Base-by-base conservation (phyloP, 2,329 filamentous ascomycete genomes). In the Uncinocarpus reesii region DNA sequence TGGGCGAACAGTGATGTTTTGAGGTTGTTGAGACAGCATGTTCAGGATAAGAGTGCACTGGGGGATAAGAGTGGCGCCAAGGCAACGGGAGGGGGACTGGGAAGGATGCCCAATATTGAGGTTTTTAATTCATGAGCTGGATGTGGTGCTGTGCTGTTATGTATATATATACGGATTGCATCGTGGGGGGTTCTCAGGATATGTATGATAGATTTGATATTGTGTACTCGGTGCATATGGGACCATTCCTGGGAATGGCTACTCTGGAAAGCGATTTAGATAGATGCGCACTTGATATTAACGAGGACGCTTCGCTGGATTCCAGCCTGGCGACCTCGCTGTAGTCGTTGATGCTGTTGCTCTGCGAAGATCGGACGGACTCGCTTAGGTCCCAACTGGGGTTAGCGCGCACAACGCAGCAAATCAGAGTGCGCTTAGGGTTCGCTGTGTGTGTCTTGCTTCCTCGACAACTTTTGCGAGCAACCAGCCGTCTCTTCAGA, bases 1-100 rank as follows among this genome's bases (percentile, higher is more conserved):
- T 98, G 92, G 92, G 79, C 76, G 67, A 80, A 83, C 53, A 93
- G 85, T 56, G 82, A 89, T 70, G 79, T 95, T 47, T 69, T 98
- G 58, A 65, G 65, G 21, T 69, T 92, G 73, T 65, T 98, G 64
- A 76, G 90, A 63, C 73, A 77, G 58, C 92, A 98, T 71, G 92
- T 96, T 23, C 77, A 79, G 58, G 73, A 78, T 53, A 75, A 79
- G 58, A 85, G 81, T 59, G 81, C 81, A 18, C 57, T 54, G 36
- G 66, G 65, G 3, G 66, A 64, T 48, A 61, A 68, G 46, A 47
- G 45, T 28, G 61, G 62, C 31, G 65, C 62, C 4, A 68, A 66
- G 47, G 62, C 67, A 37, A 64, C 57, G 1, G 63, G 65, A 23
- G 60, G 61, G 41, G 71, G 70, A 10, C 49, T 72, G 52, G 70